These are phyloP conservation scores for Solanum habrochaites DNA, from an alignment of 257 asterid species.

Conservation along the genomic window DNA sequence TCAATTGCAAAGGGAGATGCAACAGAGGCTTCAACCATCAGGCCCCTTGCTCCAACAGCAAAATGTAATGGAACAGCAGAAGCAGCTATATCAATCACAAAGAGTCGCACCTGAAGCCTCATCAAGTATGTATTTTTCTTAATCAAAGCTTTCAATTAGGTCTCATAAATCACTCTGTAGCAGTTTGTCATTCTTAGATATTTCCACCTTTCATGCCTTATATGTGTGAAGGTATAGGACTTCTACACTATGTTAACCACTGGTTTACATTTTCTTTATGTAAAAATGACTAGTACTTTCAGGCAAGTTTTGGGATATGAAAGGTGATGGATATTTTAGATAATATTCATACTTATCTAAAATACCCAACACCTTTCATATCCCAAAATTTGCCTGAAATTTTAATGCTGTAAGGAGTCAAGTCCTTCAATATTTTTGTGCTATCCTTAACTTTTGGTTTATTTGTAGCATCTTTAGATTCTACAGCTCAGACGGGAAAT, in stretches of 20 bases:
- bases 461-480: slow-evolving; percentile 64
- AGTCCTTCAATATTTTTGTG: neutral
- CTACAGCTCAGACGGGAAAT: slow-evolving; percentile 75
- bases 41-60: slow-evolving; percentile 78
- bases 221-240: neutral
- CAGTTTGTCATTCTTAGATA: neutral
- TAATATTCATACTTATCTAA: neutral
- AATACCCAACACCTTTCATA: neutral
- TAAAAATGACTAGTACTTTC: neutral
- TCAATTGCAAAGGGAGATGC: slow-evolving; percentile 60
- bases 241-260: neutral
- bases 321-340: neutral
- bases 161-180: neutral
- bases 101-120: slow-evolving; percentile 63
- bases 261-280: neutral
- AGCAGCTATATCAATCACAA: slow-evolving; percentile 68
- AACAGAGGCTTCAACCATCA: slow-evolving; percentile 70
- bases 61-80: slow-evolving; percentile 62
- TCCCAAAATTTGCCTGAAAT: neutral
- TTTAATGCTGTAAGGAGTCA: neutral
- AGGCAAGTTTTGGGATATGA: neutral
- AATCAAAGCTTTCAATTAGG: neutral
- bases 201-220: neutral
- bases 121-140: slow-evolving; percentile 41
- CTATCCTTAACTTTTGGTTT: neutral